Evolutionary conservation across 805 yeast species (phyloP).

Genomic region (Pichia membranifaciens): DNA sequence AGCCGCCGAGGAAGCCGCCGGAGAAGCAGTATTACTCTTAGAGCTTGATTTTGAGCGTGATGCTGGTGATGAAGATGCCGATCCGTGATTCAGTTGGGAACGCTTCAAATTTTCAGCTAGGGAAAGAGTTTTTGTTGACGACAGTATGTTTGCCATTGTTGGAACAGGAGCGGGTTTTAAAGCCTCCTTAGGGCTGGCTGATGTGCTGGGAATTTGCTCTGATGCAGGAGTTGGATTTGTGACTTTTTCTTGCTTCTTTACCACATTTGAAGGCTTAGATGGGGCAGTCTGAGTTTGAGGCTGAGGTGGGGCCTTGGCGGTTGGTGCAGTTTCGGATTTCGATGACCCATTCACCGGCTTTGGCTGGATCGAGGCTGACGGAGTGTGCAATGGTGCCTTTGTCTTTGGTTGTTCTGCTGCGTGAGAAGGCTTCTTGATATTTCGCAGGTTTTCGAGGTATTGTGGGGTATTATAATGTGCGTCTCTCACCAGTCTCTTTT

Average conservation of each 20-base stretch:
- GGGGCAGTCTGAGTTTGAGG: background rate
- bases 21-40: constrained; percentile 7
- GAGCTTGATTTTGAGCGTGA: constrained; percentile 3
- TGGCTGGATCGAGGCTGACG: background rate
- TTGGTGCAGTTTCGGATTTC: background rate
- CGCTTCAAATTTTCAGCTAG: constrained; percentile 4
- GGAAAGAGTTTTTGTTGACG: constrained; percentile 2
- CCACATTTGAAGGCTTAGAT: background rate
- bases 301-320: background rate
- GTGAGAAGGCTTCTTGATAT: background rate
- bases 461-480: constrained; percentile 14
- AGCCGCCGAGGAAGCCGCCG: constrained; percentile 5
- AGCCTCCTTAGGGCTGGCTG: background rate
- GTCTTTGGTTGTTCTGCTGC: background rate
- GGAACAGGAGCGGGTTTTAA: constrained; percentile 1
- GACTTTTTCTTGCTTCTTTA: background rate
- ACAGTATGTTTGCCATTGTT: background rate
- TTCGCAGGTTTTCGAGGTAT: constrained; percentile 1
- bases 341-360: background rate
- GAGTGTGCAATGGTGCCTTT: background rate
- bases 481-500: constrained; percentile 19
- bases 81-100: background rate
- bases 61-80: background rate
- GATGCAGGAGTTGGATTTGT: constrained; percentile 3
- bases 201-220: background rate